phyloP scores from a whole-genome alignment of 768 basidiomycete genomes.

The Zangia roseola region DNA sequence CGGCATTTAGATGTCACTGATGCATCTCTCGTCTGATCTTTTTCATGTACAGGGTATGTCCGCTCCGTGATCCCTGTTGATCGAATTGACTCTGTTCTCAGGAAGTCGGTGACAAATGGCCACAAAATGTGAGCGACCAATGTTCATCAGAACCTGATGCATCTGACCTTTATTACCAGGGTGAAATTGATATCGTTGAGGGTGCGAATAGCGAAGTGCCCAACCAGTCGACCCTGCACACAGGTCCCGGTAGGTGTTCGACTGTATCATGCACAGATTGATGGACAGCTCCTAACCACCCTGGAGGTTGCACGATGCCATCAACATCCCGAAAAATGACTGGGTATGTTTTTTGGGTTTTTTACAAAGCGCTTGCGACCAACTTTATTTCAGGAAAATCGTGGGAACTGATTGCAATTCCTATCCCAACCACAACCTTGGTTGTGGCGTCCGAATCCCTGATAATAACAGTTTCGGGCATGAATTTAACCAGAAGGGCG shows the following conservation, averaged over 20 bases:
- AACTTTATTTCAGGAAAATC: conserved; percentile 10
- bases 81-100: conserved; percentile 7
- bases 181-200: conserved; percentile 34
- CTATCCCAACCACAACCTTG: conserved; percentile 22
- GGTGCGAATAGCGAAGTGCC: conserved; percentile 31
- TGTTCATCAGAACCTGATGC: background rate
- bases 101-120: conserved; percentile 30
- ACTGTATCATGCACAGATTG: no score
- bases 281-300: background rate
- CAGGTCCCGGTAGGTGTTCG: conserved; percentile 15
- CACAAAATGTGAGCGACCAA: conserved; percentile 13
- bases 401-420: conserved; percentile 26
- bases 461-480: conserved; percentile 34
- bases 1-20: background rate
- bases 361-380: background rate
- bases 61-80: background rate
- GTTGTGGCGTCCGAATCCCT: conserved; percentile 29
- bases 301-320: conserved; percentile 32
- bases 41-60: conserved; percentile 23
- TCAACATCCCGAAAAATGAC: conserved; percentile 26
- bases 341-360: conserved; percentile 25
- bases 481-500: conserved; percentile 35
- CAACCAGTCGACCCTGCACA: conserved; percentile 33
- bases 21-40: background rate
- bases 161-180: conserved; percentile 9